Conservation (phyloP, 225 moss, liverwort and hornwort species). For the Marchantia paleacea region DNA sequence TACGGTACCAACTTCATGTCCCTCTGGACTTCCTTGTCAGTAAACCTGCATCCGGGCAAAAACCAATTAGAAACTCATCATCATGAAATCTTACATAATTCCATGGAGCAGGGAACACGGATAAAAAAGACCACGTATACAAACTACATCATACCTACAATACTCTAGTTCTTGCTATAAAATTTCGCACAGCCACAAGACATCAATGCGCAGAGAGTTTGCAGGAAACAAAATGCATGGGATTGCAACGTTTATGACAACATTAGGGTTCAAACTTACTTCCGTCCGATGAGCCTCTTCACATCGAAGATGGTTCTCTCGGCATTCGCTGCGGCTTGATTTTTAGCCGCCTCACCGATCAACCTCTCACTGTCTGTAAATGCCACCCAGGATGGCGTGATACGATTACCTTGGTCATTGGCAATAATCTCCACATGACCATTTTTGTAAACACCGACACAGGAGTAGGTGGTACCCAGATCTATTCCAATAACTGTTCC, state of each 20-base stretch:
- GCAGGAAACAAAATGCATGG: neutral
- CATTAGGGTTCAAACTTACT: slow-evolving; percentile 26
- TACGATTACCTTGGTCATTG: slow-evolving; percentile 58
- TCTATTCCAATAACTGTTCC: slow-evolving; percentile 59
- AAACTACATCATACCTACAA: too few relatives aligned
- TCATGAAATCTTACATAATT: too few relatives aligned
- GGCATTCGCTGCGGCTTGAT: slow-evolving; percentile 51
- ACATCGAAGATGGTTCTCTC: slow-evolving; percentile 55
- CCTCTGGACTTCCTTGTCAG: slow-evolving; percentile 57
- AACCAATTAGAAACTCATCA: too few relatives aligned
- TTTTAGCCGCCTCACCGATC: slow-evolving; percentile 60
- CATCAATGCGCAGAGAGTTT: neutral
- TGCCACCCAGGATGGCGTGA: slow-evolving; percentile 59
- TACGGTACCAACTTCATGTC: slow-evolving; percentile 51
- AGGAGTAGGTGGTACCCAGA: slow-evolving; percentile 55
- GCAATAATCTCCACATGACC: slow-evolving; percentile 63
- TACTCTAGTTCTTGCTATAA: neutral
- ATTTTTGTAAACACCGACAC: slow-evolving; percentile 59
- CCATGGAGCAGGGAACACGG: neutral
- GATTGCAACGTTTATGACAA: neutral
- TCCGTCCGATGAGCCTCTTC: slow-evolving; percentile 56
- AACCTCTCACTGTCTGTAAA: slow-evolving; percentile 51
- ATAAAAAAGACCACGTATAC: too few relatives aligned
- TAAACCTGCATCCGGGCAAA: slow-evolving; percentile 25
- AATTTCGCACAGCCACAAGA: neutral